These are phyloP conservation scores for Trematosphaeria pertusa DNA, from an alignment of 2,329 filamentous ascomycete genomes.

Conservation along the genomic window DNA sequence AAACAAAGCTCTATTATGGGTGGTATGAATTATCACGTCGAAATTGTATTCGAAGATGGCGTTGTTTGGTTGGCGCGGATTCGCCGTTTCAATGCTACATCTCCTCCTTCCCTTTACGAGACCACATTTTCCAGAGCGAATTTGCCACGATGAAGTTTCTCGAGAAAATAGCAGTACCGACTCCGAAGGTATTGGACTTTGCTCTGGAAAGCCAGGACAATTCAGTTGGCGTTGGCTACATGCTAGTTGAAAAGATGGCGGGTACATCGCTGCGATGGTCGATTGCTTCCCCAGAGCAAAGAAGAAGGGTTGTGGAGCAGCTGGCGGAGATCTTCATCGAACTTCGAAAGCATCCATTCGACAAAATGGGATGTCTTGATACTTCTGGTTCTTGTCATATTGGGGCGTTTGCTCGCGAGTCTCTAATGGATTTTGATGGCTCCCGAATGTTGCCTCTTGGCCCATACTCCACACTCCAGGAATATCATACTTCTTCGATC, in stretches of 20 bases:
- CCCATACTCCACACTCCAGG: slow-evolving; percentile 44
- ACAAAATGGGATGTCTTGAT: slow-evolving; percentile 46
- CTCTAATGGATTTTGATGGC: slow-evolving; percentile 44
- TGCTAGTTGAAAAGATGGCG: slow-evolving; percentile 15
- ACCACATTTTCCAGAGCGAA: slow-evolving; percentile 15
- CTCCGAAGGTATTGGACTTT: slow-evolving; percentile 14
- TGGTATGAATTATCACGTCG: slow-evolving; percentile 55
- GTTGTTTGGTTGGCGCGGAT: slow-evolving; percentile 54
- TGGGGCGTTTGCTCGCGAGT: slow-evolving; percentile 49
- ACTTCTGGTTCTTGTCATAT: slow-evolving; percentile 29
- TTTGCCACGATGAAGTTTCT: slow-evolving; percentile 15
- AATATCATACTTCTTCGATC: slow-evolving; percentile 48
- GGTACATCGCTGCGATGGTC: slow-evolving; percentile 33
- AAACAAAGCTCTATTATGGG: slow-evolving; percentile 51
- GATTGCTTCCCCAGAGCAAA: slow-evolving; percentile 42
- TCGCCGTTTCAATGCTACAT: slow-evolving; percentile 26
- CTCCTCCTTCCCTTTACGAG: slow-evolving; percentile 13
- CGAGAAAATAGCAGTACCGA: slow-evolving; percentile 9
- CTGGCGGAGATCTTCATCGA: slow-evolving; percentile 51
- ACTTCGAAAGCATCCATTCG: slow-evolving; percentile 47
- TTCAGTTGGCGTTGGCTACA: slow-evolving; percentile 13
- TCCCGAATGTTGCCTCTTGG: slow-evolving; percentile 39
- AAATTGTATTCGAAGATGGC: slow-evolving; percentile 53
- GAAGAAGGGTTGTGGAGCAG: slow-evolving; percentile 45
- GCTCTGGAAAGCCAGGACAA: slow-evolving; percentile 10